A percentile compares a stretch with the other conserved stretches of the same genome.
These are phyloP conservation scores for Wickerhamiella australiensis DNA, from an alignment of 805 yeast genomes.

Conservation along the genomic window DNA sequence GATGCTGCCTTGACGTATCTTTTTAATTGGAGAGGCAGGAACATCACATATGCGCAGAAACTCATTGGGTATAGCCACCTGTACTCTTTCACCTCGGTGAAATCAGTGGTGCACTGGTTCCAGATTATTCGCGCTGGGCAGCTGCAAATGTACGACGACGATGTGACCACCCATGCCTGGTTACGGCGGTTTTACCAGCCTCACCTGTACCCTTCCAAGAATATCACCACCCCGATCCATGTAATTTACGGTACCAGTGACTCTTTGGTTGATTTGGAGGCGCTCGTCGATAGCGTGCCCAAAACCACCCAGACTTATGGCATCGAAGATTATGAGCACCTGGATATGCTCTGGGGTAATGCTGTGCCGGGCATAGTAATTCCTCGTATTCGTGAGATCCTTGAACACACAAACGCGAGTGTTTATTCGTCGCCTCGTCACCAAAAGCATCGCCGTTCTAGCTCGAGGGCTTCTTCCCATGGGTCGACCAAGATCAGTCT, in stretches of 20 bases:
- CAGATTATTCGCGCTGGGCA: conserved; percentile 62
- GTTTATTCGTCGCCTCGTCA: not conserved
- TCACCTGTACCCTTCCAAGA: conserved; percentile 52
- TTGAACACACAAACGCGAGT: not conserved
- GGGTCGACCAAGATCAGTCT: not conserved
- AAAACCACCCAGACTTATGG: conserved; percentile 35
- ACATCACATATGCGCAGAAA: conserved; percentile 65
- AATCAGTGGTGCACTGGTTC: conserved; percentile 92
- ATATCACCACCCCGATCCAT: conserved; percentile 58
- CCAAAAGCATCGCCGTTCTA: not conserved
- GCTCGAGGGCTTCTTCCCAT: not conserved
- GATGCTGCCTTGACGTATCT: conserved; percentile 56
- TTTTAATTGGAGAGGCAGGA: conserved; percentile 67
- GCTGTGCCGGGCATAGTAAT: conserved; percentile 35
- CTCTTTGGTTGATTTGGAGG: conserved; percentile 74
- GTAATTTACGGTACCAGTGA: conserved; percentile 71
- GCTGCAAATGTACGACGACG: conserved; percentile 86
- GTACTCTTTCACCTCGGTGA: conserved; percentile 84
- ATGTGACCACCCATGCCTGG: conserved; percentile 19
- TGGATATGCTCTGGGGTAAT: conserved; percentile 82
- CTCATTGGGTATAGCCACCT: conserved; percentile 71
- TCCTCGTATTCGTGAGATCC: conserved; percentile 13
- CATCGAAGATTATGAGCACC: conserved; percentile 64
- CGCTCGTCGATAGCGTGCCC: conserved; percentile 61
- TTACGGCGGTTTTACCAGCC: conserved; percentile 35